Evolutionary conservation across 345 rosid species (phyloP).

Genomic region (Psidium guajava): DNA sequence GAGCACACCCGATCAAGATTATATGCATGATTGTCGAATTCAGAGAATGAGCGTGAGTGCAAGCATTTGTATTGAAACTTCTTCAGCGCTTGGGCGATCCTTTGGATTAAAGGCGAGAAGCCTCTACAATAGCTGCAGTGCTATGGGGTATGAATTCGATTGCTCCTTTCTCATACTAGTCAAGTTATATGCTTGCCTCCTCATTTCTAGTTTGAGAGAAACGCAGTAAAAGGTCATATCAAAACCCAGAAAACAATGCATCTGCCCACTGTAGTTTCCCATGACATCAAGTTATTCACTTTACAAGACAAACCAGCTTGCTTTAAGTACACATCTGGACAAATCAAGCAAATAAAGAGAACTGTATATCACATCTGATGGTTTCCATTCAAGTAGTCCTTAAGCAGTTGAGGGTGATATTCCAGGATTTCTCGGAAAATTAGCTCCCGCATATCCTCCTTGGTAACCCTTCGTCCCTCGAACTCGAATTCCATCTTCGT

Average conservation of each 20-base stretch:
- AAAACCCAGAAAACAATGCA: not conserved
- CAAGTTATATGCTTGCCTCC: constrained; percentile 74
- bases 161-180: constrained; percentile 75
- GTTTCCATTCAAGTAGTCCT: constrained; percentile 60
- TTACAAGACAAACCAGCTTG: not conserved
- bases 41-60: not conserved
- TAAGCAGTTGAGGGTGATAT: constrained; percentile 82
- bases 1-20: not conserved
- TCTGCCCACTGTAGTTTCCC: not conserved
- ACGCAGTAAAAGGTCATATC: not conserved
- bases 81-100: constrained; percentile 70
- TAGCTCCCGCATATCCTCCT: constrained; percentile 77
- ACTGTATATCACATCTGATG: not conserved
- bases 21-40: not conserved
- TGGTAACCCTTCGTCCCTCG: constrained; percentile 73
- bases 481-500: constrained; percentile 92
- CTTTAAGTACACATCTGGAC: not conserved
- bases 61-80: constrained; percentile 17
- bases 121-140: constrained; percentile 48
- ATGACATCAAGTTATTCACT: not conserved
- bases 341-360: not conserved
- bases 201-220: constrained; percentile 58
- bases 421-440: constrained; percentile 80
- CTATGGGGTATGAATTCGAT: constrained; percentile 57
- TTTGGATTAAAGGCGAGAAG: constrained; percentile 84